phyloP scores from a whole-genome alignment of 2,329 filamentous ascomycete genomes.

The Xylariaceae sp. region DNA sequence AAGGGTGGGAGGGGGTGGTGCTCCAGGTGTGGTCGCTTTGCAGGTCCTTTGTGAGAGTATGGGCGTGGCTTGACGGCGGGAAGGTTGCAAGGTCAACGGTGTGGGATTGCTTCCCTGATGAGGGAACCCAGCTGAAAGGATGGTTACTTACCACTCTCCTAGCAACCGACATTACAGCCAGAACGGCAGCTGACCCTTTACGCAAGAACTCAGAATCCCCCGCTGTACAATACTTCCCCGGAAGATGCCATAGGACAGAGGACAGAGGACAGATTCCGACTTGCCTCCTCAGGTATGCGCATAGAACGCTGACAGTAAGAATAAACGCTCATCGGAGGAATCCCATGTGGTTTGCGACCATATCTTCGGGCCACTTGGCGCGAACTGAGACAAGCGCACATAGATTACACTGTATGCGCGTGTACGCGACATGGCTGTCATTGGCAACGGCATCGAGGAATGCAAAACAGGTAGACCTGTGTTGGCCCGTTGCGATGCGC shows the following conservation, averaged over 20 bases:
- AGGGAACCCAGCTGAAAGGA: conserved; percentile 1
- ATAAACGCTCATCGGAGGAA: not conserved
- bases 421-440: too few relatives aligned
- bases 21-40: conserved; percentile 6
- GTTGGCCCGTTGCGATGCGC: too few relatives aligned
- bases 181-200: not conserved
- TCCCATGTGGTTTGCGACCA: not conserved
- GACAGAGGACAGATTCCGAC: too few relatives aligned
- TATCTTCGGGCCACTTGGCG: not conserved
- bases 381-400: not conserved
- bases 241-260: too few relatives aligned
- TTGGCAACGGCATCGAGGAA: too few relatives aligned
- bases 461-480: too few relatives aligned
- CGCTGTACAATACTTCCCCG: not conserved
- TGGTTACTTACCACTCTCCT: not conserved
- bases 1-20: conserved; percentile 7
- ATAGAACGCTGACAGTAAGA: not conserved
- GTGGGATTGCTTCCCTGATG: not conserved
- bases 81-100: conserved; percentile 1
- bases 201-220: not conserved
- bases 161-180: not conserved
- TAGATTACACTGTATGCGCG: too few relatives aligned
- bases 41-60: too few relatives aligned
- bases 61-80: not conserved
- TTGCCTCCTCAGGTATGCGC: too few relatives aligned